These are phyloP conservation scores for Niveomyces coronatus DNA, from an alignment of 2,329 filamentous ascomycete genomes.

Conservation along the genomic window DNA sequence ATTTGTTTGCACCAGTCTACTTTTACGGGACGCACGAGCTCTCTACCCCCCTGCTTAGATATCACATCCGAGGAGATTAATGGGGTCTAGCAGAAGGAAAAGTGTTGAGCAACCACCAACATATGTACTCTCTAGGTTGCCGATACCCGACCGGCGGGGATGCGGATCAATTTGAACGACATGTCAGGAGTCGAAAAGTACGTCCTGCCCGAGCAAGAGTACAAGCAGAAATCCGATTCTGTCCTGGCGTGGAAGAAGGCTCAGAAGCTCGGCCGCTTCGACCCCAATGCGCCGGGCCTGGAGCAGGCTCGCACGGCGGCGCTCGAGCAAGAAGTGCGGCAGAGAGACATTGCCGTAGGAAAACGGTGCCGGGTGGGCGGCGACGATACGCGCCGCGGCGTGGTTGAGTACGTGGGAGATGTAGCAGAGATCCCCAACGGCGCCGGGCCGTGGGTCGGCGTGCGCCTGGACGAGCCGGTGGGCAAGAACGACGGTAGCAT, in stretches of 20 bases:
- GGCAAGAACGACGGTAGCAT: slow-evolving; percentile 77
- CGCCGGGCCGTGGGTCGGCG: slow-evolving; percentile 59
- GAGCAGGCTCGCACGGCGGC: slow-evolving; percentile 63
- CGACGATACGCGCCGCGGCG: slow-evolving; percentile 60
- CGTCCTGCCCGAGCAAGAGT: slow-evolving; percentile 74
- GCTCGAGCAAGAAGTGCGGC: slow-evolving; percentile 57
- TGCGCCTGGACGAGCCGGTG: slow-evolving; percentile 67
- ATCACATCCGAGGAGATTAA: too few relatives aligned
- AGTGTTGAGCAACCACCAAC: background rate
- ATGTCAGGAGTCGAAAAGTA: slow-evolving; percentile 79
- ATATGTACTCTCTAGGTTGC: slow-evolving; percentile 49
- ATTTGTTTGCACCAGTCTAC: too few relatives aligned
- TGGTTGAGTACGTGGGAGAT: slow-evolving; percentile 60
- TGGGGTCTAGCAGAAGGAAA: too few relatives aligned
- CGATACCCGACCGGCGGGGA: slow-evolving; percentile 67
- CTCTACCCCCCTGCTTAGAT: too few relatives aligned
- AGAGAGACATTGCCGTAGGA: slow-evolving; percentile 55
- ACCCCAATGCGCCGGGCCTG: slow-evolving; percentile 67
- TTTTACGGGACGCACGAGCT: too few relatives aligned
- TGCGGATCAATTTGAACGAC: slow-evolving; percentile 73
- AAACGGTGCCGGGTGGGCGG: slow-evolving; percentile 55
- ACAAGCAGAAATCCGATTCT: slow-evolving; percentile 76
- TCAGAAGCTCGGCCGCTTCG: slow-evolving; percentile 94
- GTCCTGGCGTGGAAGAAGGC: slow-evolving; percentile 92
- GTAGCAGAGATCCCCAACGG: slow-evolving; percentile 63